phyloP scores from a whole-genome alignment of 208 protist genomes.

The Herpetomonas tarakana region DNA sequence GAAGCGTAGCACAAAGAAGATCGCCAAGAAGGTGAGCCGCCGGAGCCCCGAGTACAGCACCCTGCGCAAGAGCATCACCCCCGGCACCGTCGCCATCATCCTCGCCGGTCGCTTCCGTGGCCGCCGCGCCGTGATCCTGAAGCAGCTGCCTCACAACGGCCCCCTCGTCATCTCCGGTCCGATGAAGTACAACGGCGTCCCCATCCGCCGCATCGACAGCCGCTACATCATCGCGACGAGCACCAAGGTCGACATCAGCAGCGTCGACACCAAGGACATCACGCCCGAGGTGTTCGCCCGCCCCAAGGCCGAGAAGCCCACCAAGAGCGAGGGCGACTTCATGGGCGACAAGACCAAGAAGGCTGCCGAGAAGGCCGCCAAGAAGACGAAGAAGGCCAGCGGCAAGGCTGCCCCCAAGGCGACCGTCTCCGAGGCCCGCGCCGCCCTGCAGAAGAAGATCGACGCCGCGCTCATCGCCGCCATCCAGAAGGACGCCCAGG shows the following conservation, averaged over 20 bases:
- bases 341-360: constrained; percentile 71
- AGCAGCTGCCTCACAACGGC: constrained; percentile 94
- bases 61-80: constrained; percentile 52
- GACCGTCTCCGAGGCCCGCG: constrained; percentile 62
- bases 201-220: constrained; percentile 96
- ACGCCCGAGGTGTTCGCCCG: constrained; percentile 65
- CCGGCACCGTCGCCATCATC: constrained; percentile 72
- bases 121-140: constrained; percentile 97
- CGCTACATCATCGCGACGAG: constrained; percentile 98
- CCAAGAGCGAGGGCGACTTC: constrained; percentile 80
- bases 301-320: constrained; percentile 67
- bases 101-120: constrained; percentile 96
- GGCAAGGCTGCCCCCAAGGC: constrained; percentile 35
- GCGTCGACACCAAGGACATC: constrained; percentile 75
- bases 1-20: constrained; percentile 36
- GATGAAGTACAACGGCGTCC: constrained; percentile 97
- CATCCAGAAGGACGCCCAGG: constrained; percentile 70
- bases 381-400: constrained; percentile 37
- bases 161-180: constrained; percentile 96
- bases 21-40: constrained; percentile 59
- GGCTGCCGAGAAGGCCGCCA: constrained; percentile 31
- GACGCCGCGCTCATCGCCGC: constrained; percentile 68
- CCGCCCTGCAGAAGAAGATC: constrained; percentile 74
- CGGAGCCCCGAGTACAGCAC: constrained; percentile 59
- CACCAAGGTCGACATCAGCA: constrained; percentile 95